Base-by-base conservation (phyloP, 805 yeast species). In the Pichia ethanolica region DNA sequence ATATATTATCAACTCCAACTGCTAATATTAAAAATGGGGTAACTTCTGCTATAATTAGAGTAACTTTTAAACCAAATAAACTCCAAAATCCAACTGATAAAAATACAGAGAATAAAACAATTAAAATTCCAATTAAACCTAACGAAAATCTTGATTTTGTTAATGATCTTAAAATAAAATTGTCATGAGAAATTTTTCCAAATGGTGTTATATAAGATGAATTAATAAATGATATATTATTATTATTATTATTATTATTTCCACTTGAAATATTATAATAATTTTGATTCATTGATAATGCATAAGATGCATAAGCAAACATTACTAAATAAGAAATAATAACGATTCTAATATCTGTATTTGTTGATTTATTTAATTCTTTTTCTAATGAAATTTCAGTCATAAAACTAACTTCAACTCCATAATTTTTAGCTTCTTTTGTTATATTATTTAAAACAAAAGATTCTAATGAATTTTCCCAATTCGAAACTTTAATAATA, bases 31-130 rank as follows among this genome's bases (percentile, higher is more conserved):
- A 71, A 61, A 91, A 91, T 9, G 98, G 98, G 35, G 91, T 91
- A 6, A 91, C 99, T 64, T 93, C 98, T 3, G 98, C 97, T 50
- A 91, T 89, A 55, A 91, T 90, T 40, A 91, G 71, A 0, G 98
- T 91, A 0, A 95, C 86, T 59, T 86, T 88, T 44, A 90, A 67
- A 0, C 93, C 95, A n/a, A 86, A 51, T 6, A 77, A 59, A 11
- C 93, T 78, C 66, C 88, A 86, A 5, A 89, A 57, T 0, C 98
- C 98, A 0, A 89, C 87, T 0, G 97, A 81, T 1, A 95, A 76
- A 0, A 79, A 65, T 0, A 91, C 96, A 0, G 97, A 89, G 9
- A 88, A 64, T 27, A 88, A 66, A 12, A 93, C 96, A 37, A 90
- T 85, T 5, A 80, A 50, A 27, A 91, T 86, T 1, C 98, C 99